Evolutionary conservation across 1,284 basidiomycete species (phyloP).

Genomic region (Farysia itapuensis): DNA sequence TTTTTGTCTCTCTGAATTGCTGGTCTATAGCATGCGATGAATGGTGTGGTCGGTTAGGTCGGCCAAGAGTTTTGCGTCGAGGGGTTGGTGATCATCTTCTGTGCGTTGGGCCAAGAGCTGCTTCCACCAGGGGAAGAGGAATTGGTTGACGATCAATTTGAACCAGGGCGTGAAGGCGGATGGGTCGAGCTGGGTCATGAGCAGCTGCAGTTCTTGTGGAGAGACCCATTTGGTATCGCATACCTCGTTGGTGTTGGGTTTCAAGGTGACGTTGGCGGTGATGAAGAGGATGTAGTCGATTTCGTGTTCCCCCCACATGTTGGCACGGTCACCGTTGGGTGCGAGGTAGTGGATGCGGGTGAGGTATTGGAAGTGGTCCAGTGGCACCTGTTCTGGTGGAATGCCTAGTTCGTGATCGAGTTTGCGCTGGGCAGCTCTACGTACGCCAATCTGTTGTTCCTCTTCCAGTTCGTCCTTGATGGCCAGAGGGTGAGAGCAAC

Average conservation of each 20-base stretch:
- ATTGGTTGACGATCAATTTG: slow-evolving; percentile 93
- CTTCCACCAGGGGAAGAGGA: slow-evolving; percentile 98
- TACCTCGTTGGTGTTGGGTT: slow-evolving; percentile 87
- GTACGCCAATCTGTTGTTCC: slow-evolving; percentile 73
- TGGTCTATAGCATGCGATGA: slow-evolving; percentile 54
- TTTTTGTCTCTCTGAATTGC: no score
- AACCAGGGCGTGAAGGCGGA: slow-evolving; percentile 98
- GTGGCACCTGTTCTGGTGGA: slow-evolving; percentile 69
- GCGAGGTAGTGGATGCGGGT: slow-evolving; percentile 97
- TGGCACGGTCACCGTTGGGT: slow-evolving; percentile 70
- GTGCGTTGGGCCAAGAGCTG: slow-evolving; percentile 69
- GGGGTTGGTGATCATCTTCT: slow-evolving; percentile 1
- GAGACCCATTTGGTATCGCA: slow-evolving; percentile 87
- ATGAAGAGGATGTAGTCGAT: slow-evolving; percentile 98
- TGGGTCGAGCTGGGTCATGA: slow-evolving; percentile 75
- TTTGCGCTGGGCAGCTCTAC: slow-evolving; percentile 87
- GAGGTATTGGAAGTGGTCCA: slow-evolving; percentile 89
- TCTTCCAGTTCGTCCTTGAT: slow-evolving; percentile 72
- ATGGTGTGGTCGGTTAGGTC: slow-evolving; percentile 51
- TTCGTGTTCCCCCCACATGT: slow-evolving; percentile 98
- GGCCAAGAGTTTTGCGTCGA: slow-evolving; percentile 47
- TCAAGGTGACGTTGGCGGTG: slow-evolving; percentile 82
- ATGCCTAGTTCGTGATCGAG: slow-evolving; percentile 97
- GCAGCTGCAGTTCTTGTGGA: slow-evolving; percentile 80
- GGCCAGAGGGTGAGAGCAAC: slow-evolving; percentile 90